phyloP scores from a whole-genome alignment of 1,284 basidiomycete species.

The Sporisorium graminicola region DNA sequence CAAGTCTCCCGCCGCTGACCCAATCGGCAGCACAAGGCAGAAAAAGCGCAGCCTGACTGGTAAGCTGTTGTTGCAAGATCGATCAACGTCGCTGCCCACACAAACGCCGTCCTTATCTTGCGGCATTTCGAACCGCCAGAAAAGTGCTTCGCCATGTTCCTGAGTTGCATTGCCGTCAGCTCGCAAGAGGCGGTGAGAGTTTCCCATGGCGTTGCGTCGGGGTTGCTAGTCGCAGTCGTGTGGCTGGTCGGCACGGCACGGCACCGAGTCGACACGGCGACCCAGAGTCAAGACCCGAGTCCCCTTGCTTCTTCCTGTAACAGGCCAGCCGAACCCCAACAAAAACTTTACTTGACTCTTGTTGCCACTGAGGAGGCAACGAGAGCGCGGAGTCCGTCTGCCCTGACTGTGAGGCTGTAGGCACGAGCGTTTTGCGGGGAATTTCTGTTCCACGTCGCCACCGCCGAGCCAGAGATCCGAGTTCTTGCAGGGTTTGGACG shows the following conservation, averaged over 20 bases:
- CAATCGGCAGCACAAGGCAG: too few relatives aligned
- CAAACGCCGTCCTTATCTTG: too few relatives aligned
- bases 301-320: background rate
- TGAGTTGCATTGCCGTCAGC: background rate
- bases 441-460: background rate
- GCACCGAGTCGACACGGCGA: background rate
- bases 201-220: constrained; percentile 1
- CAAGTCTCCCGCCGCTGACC: too few relatives aligned
- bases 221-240: background rate
- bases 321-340: background rate
- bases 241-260: background rate
- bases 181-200: background rate
- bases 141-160: background rate
- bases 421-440: background rate
- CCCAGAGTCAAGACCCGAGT: background rate
- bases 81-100: background rate
- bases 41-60: background rate
- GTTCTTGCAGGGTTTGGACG: background rate
- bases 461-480: too few relatives aligned
- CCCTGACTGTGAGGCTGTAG: too few relatives aligned
- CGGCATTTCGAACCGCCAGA: too few relatives aligned
- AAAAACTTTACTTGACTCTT: background rate
- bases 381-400: background rate
- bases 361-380: background rate
- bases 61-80: too few relatives aligned